phyloP scores from a whole-genome alignment of 306 rosid genomes.

The Pueraria montana region DNA sequence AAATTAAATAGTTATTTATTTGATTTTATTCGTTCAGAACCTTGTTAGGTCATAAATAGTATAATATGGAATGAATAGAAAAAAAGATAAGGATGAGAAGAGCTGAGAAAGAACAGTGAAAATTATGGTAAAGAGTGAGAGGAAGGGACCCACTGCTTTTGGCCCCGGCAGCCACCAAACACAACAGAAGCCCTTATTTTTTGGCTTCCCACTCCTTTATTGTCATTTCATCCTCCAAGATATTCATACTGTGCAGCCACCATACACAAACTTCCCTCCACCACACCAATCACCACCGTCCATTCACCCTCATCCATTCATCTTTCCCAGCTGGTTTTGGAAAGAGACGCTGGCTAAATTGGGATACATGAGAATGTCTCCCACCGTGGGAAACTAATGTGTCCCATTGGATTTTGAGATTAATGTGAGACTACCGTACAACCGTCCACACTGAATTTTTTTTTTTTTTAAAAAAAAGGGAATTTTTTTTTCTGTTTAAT shows the following conservation, averaged over 20 bases:
- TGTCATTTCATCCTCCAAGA: slow-evolving; percentile 41
- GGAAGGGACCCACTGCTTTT: slow-evolving; percentile 44
- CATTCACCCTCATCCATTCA: not conserved
- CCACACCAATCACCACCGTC: slow-evolving; percentile 10
- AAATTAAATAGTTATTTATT: not conserved
- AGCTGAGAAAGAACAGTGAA: slow-evolving; percentile 44
- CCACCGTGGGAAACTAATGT: no score
- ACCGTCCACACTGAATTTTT: no score
- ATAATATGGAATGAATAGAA: not conserved
- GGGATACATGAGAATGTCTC: no score
- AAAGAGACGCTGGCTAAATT: no score
- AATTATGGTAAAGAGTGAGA: slow-evolving; percentile 52
- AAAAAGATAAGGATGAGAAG: slow-evolving; percentile 38
- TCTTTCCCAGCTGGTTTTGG: not conserved
- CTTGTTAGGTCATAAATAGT: not conserved
- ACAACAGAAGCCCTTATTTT: slow-evolving; percentile 53
- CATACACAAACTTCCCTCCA: slow-evolving; percentile 29
- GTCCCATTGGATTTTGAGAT: no score
- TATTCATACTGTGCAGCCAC: slow-evolving; percentile 41
- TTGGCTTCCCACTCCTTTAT: slow-evolving; percentile 51
- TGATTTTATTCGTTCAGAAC: not conserved
- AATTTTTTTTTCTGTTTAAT: no score
- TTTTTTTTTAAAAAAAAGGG: no score
- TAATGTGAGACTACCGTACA: no score
- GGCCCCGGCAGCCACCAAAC: slow-evolving; percentile 76